phyloP scores from a whole-genome alignment of 2,329 filamentous ascomycete genomes.

The Aspergillus ochraceoroseus region DNA sequence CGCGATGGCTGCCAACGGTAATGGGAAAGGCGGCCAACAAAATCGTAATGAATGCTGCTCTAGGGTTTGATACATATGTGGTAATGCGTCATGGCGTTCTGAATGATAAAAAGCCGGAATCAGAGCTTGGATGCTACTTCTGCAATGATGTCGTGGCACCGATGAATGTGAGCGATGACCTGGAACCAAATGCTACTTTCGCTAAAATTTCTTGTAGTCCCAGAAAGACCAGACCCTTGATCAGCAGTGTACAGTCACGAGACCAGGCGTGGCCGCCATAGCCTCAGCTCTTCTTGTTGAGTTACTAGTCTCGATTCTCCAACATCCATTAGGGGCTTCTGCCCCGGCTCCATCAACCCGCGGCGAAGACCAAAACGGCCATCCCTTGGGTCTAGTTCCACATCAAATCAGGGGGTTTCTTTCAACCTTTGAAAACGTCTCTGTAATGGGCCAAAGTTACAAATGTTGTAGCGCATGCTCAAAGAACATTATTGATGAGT shows the following conservation, averaged over 20 bases:
- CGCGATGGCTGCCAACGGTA: slow-evolving; percentile 88
- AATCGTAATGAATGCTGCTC: slow-evolving; percentile 91
- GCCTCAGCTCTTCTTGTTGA: slow-evolving; percentile 90
- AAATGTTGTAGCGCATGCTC: slow-evolving; percentile 61
- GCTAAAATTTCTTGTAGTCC: slow-evolving; percentile 54
- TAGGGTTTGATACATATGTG: slow-evolving; percentile 94
- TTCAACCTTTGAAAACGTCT: slow-evolving; percentile 55
- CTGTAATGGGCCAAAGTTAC: slow-evolving; percentile 55
- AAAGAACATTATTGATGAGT: slow-evolving; percentile 50
- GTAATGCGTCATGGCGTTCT: slow-evolving; percentile 90
- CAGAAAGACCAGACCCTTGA: slow-evolving; percentile 93
- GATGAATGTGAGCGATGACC: slow-evolving; percentile 64
- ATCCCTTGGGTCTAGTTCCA: slow-evolving; percentile 52
- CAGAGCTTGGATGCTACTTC: slow-evolving; percentile 89
- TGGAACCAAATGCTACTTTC: slow-evolving; percentile 10
- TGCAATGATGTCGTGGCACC: slow-evolving; percentile 97
- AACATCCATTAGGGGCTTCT: slow-evolving; percentile 62
- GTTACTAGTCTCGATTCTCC: slow-evolving; percentile 77
- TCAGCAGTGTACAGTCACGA: slow-evolving; percentile 95
- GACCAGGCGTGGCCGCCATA: slow-evolving; percentile 85
- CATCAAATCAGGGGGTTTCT: slow-evolving; percentile 62
- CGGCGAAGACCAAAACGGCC: slow-evolving; percentile 36
- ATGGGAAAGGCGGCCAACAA: slow-evolving; percentile 92
- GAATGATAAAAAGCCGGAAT: slow-evolving; percentile 51
- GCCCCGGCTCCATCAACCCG: slow-evolving; percentile 38